Evolutionary conservation across 176 grass and related monocot species (phyloP), one percentile per base, ranked within the genome.

Genomic region (Oryza brachyantha): DNA sequence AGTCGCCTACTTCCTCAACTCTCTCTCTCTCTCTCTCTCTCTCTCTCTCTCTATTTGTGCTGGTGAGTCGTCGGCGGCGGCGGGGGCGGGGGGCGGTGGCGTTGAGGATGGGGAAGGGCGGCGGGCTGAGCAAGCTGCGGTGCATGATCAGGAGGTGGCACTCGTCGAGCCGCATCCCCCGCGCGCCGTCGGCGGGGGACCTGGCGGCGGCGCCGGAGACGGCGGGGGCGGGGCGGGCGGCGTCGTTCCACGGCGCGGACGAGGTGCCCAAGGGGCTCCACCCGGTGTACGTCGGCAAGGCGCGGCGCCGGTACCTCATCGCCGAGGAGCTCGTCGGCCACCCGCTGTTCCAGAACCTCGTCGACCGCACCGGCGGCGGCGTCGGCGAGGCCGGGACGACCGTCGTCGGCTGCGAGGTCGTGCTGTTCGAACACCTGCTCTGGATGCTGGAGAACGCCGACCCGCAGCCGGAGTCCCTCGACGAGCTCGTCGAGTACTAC

Each of bases 371-470:
- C 34, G 68, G 82, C 70, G 31, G 37, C 40, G 66, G 65, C 29
- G 2, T 3, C 11, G 35, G 16, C 10, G 19, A 3, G 13, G 82
- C 42, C 7, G 59, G 28, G 19, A 13, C 50, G 66, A 76, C 36
- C 5, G 80, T 75, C 40, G 80, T 94, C 11, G 89, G 92, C 13
- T 94, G 92, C 74, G 89, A 94, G 86, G 92, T 94, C 29, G 89
- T 91, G 7, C 81, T 95, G 29, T 95, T 95, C 77, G 92, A 95
- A 61, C 92, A 95, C 86, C 64, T 95, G 1, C 83, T 91, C 5
- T 95, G 89, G 92, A 95, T 91, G 92, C 86, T 95, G 38, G 86
- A 91, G 84, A 91, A 91, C 82, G 84, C 86, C 11, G 92, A 91
- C 61, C 89, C 86, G 29, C 83, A 68, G 66, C 92, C 89, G 22